A percentile compares a stretch with the other conserved stretches of the same genome.
phyloP scores from a whole-genome alignment of 805 yeast species.

The Wickerhamiella hasegawae region DNA sequence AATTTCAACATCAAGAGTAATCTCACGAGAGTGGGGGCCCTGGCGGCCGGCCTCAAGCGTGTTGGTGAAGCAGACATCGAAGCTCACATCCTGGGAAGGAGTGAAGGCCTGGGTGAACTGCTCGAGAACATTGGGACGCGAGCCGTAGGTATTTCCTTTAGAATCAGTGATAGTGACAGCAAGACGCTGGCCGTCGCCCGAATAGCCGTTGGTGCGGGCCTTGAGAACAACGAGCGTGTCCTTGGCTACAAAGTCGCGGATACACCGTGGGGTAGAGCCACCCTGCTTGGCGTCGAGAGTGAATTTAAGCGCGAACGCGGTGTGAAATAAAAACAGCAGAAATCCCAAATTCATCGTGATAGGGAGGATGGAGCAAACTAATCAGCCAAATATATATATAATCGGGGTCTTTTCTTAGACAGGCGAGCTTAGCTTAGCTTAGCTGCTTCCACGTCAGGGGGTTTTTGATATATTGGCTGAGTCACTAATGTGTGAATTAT shows the following conservation, averaged over 20 bases:
- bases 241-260: slow-evolving; percentile 77
- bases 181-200: slow-evolving; percentile 79
- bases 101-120: slow-evolving; percentile 66
- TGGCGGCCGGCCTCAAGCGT: slow-evolving; percentile 24
- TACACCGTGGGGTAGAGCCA: slow-evolving; percentile 45
- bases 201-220: slow-evolving; percentile 53
- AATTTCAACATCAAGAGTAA: slow-evolving; percentile 83
- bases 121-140: slow-evolving; percentile 61
- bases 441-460: too few species aligned
- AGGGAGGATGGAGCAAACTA: too few species aligned
- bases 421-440: too few species aligned
- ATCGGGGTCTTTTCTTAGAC: too few species aligned
- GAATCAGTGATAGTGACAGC: slow-evolving; percentile 48
- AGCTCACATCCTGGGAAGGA: slow-evolving; percentile 63
- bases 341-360: too few species aligned
- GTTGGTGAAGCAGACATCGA: slow-evolving; percentile 86
- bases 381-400: too few species aligned
- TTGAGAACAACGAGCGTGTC: slow-evolving; percentile 81
- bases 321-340: slow-evolving; percentile 7
- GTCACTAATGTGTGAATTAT: too few species aligned
- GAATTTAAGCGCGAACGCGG: slow-evolving; percentile 18
- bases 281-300: slow-evolving; percentile 18
- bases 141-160: slow-evolving; percentile 72
- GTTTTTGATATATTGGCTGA: too few species aligned
- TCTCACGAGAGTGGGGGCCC: slow-evolving; percentile 40